phyloP scores from a whole-genome alignment of 805 yeast species.

The Kazachstania africana region DNA sequence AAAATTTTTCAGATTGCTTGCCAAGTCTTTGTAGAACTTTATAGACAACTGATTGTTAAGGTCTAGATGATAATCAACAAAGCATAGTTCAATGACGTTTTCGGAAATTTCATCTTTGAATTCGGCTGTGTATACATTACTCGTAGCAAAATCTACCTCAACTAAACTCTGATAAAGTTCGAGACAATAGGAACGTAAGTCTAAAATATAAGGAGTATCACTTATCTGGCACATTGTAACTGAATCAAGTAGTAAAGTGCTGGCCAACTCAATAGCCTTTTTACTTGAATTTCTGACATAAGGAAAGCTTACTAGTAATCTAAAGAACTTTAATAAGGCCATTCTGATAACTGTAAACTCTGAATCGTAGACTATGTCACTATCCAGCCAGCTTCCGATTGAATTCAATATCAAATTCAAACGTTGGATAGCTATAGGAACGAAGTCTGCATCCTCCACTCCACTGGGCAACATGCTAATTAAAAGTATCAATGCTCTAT shows the following conservation, averaged over 20 bases:
- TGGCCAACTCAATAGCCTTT: conserved; percentile 33
- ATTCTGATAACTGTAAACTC: conserved; percentile 41
- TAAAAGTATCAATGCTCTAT: conserved; percentile 37
- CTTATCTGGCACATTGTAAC: conserved; percentile 25
- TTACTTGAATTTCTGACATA: conserved; percentile 29
- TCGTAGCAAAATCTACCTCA: conserved; percentile 10
- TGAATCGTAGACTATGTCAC: conserved; percentile 48
- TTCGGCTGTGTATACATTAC: conserved; percentile 27
- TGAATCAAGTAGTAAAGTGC: conserved; percentile 30
- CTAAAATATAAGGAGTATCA: conserved; percentile 25
- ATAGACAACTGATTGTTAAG: conserved; percentile 23
- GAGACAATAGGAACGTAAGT: conserved; percentile 37
- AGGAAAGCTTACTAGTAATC: conserved; percentile 17
- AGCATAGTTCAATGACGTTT: conserved; percentile 34
- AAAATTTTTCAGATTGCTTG: conserved; percentile 22
- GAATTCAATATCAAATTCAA: conserved; percentile 48
- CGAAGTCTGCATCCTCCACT: conserved; percentile 16
- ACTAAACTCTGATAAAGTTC: conserved; percentile 29
- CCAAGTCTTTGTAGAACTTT: conserved; percentile 29
- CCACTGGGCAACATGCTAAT: conserved; percentile 27
- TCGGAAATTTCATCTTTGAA: conserved; percentile 27
- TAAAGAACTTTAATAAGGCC: conserved; percentile 37
- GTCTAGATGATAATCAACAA: conserved; percentile 19
- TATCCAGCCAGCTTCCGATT: conserved; percentile 46
- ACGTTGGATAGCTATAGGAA: conserved; percentile 52